Evolutionary conservation across 441 rosid genomes (phyloP), one percentile per base, ranked within the genome.

Genomic region (Euphorbia corollata): DNA sequence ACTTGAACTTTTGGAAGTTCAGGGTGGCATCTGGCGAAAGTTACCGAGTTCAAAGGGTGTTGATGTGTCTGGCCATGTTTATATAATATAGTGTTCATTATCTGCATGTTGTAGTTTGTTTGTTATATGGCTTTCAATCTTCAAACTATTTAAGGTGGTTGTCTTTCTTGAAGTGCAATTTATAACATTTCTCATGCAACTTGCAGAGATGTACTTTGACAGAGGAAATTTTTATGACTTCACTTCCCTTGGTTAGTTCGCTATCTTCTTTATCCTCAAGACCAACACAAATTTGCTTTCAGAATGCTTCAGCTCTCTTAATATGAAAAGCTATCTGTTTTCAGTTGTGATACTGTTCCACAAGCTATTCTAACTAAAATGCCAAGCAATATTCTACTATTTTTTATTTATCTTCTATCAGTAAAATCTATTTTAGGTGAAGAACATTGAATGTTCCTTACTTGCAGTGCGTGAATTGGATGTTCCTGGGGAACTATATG

Each of bases 151-250:
- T 68, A 58, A 65, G 39, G 57, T 43, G 12, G 51, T 45, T 43
- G 19, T 55, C 54, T 48, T 61, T 47, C 64, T 16, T 59, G 55
- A 54, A 67, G 74, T 68, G 61, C 61, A 62, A 53, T 68, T 68
- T 27, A 57, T 69, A 55, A 64, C 43, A 30, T 18, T 19, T 61
- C 47, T 69, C 4, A 3, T 73, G 55, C 59, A 13, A 39, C 77
- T 75, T 67, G 64, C 89, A 91, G 99, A 94, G 83, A 83, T 92
- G 85, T 90, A 83, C 65, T 90, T 92, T 63, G 98, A 92, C 87
- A 79, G 88, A 75, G 97, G 97, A 74, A 95, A 88, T 81, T 95
- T 88, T 77, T 95, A 95, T 68, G 97, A 95, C 76, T 95, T 95
- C 63, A 87, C 99, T 57, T 95, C 99, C 24, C 91, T 95, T 59